Evolutionary conservation across 1,284 basidiomycete species (phyloP).

Genomic region (Cutaneotrichosporon mucoides): DNA sequence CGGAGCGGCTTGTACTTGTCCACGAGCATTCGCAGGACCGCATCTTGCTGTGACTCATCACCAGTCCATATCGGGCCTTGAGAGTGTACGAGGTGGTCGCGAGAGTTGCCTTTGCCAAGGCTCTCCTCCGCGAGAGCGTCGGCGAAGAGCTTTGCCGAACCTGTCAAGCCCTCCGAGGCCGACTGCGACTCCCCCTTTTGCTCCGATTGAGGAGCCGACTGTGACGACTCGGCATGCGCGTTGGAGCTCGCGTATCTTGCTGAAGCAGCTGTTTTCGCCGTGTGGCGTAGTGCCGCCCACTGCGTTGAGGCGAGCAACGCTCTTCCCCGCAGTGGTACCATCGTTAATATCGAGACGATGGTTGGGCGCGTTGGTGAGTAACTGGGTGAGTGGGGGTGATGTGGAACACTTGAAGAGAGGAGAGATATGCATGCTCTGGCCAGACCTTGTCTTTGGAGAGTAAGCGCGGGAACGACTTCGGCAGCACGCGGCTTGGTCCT

Average conservation of each 20-base stretch:
- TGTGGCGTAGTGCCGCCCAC: neutral
- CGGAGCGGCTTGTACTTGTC: slow-evolving; percentile 78
- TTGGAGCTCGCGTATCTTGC: no score
- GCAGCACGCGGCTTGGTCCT: no score
- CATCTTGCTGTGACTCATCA: slow-evolving; percentile 66
- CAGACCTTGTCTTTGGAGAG: no score
- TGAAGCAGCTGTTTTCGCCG: no score
- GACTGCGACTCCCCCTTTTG: neutral
- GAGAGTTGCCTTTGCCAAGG: slow-evolving; percentile 2
- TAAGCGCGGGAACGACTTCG: no score
- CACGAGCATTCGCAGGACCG: slow-evolving; percentile 75
- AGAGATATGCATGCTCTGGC: no score
- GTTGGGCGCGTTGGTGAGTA: neutral
- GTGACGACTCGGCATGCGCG: no score
- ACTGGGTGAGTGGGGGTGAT: neutral
- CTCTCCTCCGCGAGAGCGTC: slow-evolving; percentile 62
- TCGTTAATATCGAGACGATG: neutral
- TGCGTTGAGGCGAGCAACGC: slow-evolving; percentile 8
- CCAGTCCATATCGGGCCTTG: slow-evolving; percentile 60
- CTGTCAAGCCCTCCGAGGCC: slow-evolving; percentile 33
- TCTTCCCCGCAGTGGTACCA: slow-evolving; percentile 13
- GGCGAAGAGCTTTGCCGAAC: slow-evolving; percentile 65
- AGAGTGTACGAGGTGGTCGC: slow-evolving; percentile 45
- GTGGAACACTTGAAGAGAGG: neutral
- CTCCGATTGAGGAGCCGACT: neutral